A percentile compares a stretch with the other conserved stretches of the same genome.
phyloP scores from a whole-genome alignment of 2,329 filamentous ascomycete species.

The Aspergillus transmontanensis region DNA sequence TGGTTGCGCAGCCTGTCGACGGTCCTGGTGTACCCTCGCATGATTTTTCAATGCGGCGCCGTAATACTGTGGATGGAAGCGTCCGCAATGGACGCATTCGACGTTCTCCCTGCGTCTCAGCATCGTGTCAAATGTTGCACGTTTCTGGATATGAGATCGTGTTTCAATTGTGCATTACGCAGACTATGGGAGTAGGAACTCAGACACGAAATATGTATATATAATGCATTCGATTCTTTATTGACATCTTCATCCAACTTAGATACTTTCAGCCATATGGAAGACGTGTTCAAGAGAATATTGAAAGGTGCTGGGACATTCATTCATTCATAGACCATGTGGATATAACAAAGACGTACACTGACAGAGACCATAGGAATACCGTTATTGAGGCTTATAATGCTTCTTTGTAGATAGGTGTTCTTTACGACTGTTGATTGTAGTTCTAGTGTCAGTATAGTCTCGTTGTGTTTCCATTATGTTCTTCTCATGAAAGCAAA shows the following conservation, averaged over 20 bases:
- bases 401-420: not conserved
- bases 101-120: not conserved
- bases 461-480: not conserved
- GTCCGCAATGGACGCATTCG: not conserved
- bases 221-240: not conserved
- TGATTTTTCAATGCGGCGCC: not conserved
- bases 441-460: not conserved
- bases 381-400: not conserved
- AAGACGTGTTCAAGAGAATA: not conserved
- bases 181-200: not conserved
- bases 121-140: not conserved
- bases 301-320: not conserved
- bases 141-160: not conserved
- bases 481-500: not conserved
- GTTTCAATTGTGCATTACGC: too few relatives aligned
- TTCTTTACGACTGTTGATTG: not conserved
- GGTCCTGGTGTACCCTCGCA: not conserved
- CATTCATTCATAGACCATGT: not conserved
- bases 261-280: not conserved
- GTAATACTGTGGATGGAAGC: not conserved
- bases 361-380: not conserved
- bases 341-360: not conserved
- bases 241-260: not conserved
- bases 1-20: not conserved
- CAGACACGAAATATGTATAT: not conserved